Base-by-base conservation (phyloP, 139 green algal genomes). In the Chlamydomonas schloesseri region DNA sequence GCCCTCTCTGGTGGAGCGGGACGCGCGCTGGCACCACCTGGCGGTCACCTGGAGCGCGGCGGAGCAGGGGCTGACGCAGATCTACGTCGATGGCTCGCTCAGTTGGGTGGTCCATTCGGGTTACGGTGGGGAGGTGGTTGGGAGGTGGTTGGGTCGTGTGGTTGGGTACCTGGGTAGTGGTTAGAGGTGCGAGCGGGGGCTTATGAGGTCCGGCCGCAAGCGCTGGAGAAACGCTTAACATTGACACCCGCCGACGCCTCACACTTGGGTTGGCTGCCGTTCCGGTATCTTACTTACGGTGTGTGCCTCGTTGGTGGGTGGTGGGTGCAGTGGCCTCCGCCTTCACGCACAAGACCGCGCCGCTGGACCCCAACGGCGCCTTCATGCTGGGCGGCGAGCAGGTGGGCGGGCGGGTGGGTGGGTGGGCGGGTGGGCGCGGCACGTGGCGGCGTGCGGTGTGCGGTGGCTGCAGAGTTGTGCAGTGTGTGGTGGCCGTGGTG, bases 341-440 rank as follows among this genome's bases (percentile, higher is more conserved):
- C 26, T 53, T 79, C 23, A 95, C 89, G 18, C 79, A 87, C 29
- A 94, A 92, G 81, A 97, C 95, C 0, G 71, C 85, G 15, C 93
- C 93, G 5, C 83, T 98, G 73, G 81, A 92, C 36, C 84, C 90
- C 1, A 90, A 85, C 20, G 96, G 96, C 17, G 93, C 96, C 0
- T 91, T 98, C 33, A 96, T 98, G 92, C 88, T 98, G 55, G 96
- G 96, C 18, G 94, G 91, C 0, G 96, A 98, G 89, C 96, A 97
- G 91, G 88, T 94, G 74, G 14, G 86, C 26, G 24, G 26, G 18
- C 0, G 65, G 31, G 42, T 20, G 71, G 18, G 21, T n/a, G 69
- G 36, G 15, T 10, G 20, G 11, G 21, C 2, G 21, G 17, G 69
- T 53, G n/a, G 6, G 33, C 4, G n/a, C n/a, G n/a, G n/a, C n/a